Evolutionary conservation across 2,329 filamentous ascomycete species (phyloP), one percentile per base, ranked within the genome.

Genomic region (Balansia obtecta): DNA sequence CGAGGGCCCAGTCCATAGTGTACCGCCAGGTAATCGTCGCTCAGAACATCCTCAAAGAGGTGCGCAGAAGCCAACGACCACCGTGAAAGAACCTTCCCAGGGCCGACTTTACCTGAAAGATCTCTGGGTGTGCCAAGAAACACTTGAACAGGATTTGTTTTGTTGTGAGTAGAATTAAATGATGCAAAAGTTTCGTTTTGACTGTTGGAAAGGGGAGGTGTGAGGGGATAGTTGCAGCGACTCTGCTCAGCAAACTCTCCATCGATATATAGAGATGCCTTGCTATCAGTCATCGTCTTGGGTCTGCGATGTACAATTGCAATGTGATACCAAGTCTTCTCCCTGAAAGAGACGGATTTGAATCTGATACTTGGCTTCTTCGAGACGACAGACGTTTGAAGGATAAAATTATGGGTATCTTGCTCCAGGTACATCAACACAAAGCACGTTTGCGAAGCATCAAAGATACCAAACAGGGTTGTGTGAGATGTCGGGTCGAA

Each of bases 401-500:
- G 72, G 57, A 98, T 98, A 57, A 98, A 86, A 67, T 95, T 93
- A 53, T 80, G 86, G 2, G 88, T 95, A 64, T 96, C 90, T 62
- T 85, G 89, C 64, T 98, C 94, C 39, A 98, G 75, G 62, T 98
- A 98, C 53, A 89, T 83, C 58, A 98, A 80, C 37, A 98, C 71
- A 61, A 98, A 98, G 66, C 93, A 98, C 5, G 87, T 88, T 65
- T 97, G 91, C 5, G 82, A 88, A 3, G 84, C 76, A 67, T 98
- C 93, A 65, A 94, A 97, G 9, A 93, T 88, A 27, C 93, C 93
- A 64, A 98, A 98, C 13, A 98, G 77, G 0, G 93, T 98, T 0
- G 93, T 98, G 65, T 98, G 93, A 15, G 86, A 83, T 44, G 80
- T 79, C 5, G 79, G 71, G 64, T 98, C 94, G 65, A 93, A 97